Percentiles rank a stretch among this genome's conserved stretches.
These are phyloP conservation scores for Aspergillus jensenii DNA, from an alignment of 2,329 filamentous ascomycete species.

Conservation along the genomic window DNA sequence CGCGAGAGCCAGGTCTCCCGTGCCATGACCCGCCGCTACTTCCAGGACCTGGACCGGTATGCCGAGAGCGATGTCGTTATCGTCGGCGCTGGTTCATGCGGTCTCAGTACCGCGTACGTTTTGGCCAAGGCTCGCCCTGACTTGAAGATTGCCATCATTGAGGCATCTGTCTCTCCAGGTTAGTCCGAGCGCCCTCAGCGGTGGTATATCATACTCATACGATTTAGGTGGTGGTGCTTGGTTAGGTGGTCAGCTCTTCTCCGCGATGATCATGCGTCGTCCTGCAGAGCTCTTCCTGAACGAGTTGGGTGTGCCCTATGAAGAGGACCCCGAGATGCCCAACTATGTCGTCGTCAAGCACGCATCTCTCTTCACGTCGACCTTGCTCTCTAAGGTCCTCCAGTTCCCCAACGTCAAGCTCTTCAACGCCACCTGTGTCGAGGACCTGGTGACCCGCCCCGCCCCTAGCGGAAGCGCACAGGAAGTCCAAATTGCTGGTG, in stretches of 20 bases:
- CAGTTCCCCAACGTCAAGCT: conserved; percentile 89
- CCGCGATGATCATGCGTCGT: conserved; percentile 93
- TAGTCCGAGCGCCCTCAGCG: conserved; percentile 11
- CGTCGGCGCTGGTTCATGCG: conserved; percentile 85
- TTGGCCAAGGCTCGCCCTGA: conserved; percentile 82
- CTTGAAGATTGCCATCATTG: conserved; percentile 86
- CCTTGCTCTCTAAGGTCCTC: conserved; percentile 78
- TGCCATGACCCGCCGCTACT: conserved; percentile 93
- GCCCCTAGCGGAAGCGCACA: conserved; percentile 47
- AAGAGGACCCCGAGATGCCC: conserved; percentile 84
- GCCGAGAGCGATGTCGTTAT: conserved; percentile 95
- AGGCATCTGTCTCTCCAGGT: conserved; percentile 79
- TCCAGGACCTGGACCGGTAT: conserved; percentile 81
- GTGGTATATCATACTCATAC: conserved; percentile 6
- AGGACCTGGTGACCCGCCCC: conserved; percentile 85
- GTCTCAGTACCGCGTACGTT: conserved; percentile 79
- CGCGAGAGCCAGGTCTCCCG: conserved; percentile 89
- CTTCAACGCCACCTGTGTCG: conserved; percentile 91
- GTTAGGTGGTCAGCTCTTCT: conserved; percentile 93
- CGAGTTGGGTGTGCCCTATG: conserved; percentile 79
- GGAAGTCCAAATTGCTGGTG: conserved; percentile 73
- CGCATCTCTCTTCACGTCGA: conserved; percentile 87
- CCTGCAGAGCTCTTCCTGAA: conserved; percentile 81
- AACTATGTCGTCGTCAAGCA: conserved; percentile 92
- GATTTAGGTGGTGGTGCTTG: conserved; percentile 74